phyloP scores from a whole-genome alignment of 2,329 filamentous ascomycete species.

The Tympanopsis confertula region DNA sequence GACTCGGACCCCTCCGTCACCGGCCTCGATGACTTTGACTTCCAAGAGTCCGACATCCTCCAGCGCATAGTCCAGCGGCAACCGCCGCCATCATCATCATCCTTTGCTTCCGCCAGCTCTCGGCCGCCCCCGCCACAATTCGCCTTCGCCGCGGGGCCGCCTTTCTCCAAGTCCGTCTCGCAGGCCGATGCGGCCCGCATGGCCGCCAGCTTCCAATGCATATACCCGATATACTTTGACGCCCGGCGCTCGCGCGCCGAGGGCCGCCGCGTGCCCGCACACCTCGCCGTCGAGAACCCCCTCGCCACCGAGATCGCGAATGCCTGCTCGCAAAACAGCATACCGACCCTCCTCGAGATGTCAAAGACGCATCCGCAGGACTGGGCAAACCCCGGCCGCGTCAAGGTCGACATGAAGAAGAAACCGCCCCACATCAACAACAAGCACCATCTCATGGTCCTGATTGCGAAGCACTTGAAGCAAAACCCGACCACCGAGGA shows the following conservation, averaged over 20 bases:
- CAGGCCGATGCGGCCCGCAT: slow-evolving; percentile 34
- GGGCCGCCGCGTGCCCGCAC: slow-evolving; percentile 65
- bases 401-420: slow-evolving; percentile 65
- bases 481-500: slow-evolving; percentile 67
- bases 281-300: slow-evolving; percentile 70
- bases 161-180: slow-evolving; percentile 16
- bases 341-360: slow-evolving; percentile 73
- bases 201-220: slow-evolving; percentile 71
- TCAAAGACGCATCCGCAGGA: slow-evolving; percentile 90
- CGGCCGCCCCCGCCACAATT: slow-evolving; percentile 19
- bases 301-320: slow-evolving; percentile 81
- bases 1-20: slow-evolving; percentile 77
- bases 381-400: slow-evolving; percentile 90
- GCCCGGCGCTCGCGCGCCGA: slow-evolving; percentile 59
- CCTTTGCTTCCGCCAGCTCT: slow-evolving; percentile 19
- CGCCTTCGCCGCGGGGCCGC: slow-evolving; percentile 10
- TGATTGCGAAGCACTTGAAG: slow-evolving; percentile 67
- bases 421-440: slow-evolving; percentile 40
- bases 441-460: slow-evolving; percentile 78
- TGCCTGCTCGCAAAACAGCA: slow-evolving; percentile 63
- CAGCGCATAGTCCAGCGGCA: slow-evolving; percentile 22
- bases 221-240: slow-evolving; percentile 97
- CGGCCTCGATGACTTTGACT: slow-evolving; percentile 59
- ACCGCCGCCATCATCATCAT: slow-evolving; percentile 16
- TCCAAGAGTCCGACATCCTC: slow-evolving; percentile 46